Percentiles rank a stretch among this genome's conserved stretches.
These are phyloP conservation scores for Tolypocladium album DNA, from an alignment of 2,329 filamentous ascomycete species.

Conservation along the genomic window DNA sequence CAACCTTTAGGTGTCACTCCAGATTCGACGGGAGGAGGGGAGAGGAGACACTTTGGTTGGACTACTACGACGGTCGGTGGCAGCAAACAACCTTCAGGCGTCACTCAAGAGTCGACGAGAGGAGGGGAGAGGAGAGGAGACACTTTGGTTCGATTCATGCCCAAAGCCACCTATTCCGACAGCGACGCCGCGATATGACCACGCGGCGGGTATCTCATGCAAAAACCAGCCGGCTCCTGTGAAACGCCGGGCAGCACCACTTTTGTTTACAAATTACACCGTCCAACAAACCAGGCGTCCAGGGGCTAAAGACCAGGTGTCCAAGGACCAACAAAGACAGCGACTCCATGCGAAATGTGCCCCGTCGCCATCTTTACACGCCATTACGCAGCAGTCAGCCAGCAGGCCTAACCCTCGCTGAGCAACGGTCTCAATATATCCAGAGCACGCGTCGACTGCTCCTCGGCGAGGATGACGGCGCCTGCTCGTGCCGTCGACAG, in stretches of 20 bases:
- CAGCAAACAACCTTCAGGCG: neutral
- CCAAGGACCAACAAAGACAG: neutral
- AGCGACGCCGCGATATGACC: neutral
- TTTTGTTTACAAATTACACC: neutral
- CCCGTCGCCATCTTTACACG: neutral
- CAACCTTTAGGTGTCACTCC: neutral
- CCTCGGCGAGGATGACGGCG: constrained; percentile 72
- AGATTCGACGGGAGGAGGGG: neutral
- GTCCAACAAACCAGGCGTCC: neutral
- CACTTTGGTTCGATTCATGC: neutral
- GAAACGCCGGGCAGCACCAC: neutral
- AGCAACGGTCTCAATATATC: constrained; percentile 51
- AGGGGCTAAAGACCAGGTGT: neutral
- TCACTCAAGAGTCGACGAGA: neutral
- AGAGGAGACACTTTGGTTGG: no score
- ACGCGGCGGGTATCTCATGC: constrained; percentile 2
- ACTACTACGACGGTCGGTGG: no score
- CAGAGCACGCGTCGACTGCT: constrained; percentile 64
- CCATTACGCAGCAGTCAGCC: neutral
- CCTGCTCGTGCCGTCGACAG: constrained; percentile 81
- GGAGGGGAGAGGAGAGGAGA: neutral
- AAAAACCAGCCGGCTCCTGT: neutral
- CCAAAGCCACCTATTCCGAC: neutral
- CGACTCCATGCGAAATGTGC: neutral
- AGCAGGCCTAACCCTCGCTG: constrained; percentile 16